A percentile compares a stretch with the other conserved stretches of the same genome.
phyloP scores from a whole-genome alignment of 2,329 filamentous ascomycete genomes.

The Tolypocladium sp. region DNA sequence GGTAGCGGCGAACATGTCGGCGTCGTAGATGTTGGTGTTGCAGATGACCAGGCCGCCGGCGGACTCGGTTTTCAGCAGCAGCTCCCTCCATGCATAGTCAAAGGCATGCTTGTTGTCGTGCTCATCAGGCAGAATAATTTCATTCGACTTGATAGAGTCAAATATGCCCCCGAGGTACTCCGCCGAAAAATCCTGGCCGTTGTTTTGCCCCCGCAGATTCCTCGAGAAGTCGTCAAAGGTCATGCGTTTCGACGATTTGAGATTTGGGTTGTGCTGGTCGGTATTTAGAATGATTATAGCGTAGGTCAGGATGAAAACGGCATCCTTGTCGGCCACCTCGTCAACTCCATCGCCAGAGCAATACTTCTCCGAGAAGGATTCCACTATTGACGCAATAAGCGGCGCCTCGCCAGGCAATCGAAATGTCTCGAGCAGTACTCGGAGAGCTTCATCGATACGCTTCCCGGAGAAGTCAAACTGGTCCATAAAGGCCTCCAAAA shows the following conservation, averaged over 20 bases:
- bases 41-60: constrained; percentile 68
- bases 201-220: constrained; percentile 87
- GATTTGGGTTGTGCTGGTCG: constrained; percentile 90
- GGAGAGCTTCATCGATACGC: constrained; percentile 81
- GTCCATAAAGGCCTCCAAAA: constrained; percentile 75
- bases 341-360: constrained; percentile 59
- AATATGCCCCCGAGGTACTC: constrained; percentile 83
- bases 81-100: constrained; percentile 94
- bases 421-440: constrained; percentile 83
- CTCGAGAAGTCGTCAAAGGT: constrained; percentile 70
- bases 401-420: constrained; percentile 87
- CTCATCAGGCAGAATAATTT: constrained; percentile 95
- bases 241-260: constrained; percentile 76
- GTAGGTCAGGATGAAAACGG: constrained; percentile 84
- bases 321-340: constrained; percentile 75
- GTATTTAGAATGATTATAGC: constrained; percentile 98
- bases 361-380: constrained; percentile 79
- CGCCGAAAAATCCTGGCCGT: constrained; percentile 70
- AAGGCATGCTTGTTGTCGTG: constrained; percentile 96
- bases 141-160: constrained; percentile 81
- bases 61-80: constrained; percentile 74
- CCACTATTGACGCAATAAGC: constrained; percentile 88
- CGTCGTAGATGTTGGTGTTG: constrained; percentile 90
- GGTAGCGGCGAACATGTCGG: constrained; percentile 93
- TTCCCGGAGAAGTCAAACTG: constrained; percentile 84